Percentiles rank a stretch among this genome's conserved stretches.
phyloP scores from a whole-genome alignment of 2,329 filamentous ascomycete species.

The Apiospora marii region DNA sequence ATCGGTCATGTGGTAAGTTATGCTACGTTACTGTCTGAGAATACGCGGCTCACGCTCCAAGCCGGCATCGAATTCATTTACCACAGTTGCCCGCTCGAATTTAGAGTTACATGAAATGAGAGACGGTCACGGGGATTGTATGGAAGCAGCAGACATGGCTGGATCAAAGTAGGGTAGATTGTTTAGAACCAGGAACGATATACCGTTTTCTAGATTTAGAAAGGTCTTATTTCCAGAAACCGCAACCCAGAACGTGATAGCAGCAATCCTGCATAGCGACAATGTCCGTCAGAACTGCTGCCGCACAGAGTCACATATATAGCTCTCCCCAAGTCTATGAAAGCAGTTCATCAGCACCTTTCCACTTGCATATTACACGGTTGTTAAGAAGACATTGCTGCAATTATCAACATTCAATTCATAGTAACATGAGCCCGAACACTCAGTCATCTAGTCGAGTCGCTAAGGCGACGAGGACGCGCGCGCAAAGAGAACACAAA shows the following conservation, averaged over 20 bases:
- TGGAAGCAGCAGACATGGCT: background rate
- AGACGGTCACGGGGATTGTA: constrained; percentile 5
- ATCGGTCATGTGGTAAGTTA: constrained; percentile 8
- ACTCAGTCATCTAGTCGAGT: background rate
- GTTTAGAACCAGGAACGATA: constrained; percentile 2
- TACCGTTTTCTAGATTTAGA: background rate
- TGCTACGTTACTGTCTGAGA: background rate
- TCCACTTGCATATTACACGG: background rate
- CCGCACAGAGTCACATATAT: background rate
- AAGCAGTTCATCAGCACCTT: background rate
- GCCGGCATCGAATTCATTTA: background rate
- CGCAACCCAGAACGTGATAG: background rate
- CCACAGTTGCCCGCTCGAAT: background rate
- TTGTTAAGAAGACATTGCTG: background rate
- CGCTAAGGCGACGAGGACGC: constrained; percentile 3
- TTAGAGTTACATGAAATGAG: constrained; percentile 1
- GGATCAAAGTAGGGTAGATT: constrained; percentile 7
- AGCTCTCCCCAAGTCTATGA: background rate
- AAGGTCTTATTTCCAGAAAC: constrained; percentile 8
- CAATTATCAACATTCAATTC: background rate
- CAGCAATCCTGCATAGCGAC: background rate
- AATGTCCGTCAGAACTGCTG: background rate
- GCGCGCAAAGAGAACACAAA: no score
- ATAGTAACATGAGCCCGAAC: background rate
- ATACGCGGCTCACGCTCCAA: background rate